phyloP scores from a whole-genome alignment of 495 filamentous ascomycete species.

The Neurospora sp. region DNA sequence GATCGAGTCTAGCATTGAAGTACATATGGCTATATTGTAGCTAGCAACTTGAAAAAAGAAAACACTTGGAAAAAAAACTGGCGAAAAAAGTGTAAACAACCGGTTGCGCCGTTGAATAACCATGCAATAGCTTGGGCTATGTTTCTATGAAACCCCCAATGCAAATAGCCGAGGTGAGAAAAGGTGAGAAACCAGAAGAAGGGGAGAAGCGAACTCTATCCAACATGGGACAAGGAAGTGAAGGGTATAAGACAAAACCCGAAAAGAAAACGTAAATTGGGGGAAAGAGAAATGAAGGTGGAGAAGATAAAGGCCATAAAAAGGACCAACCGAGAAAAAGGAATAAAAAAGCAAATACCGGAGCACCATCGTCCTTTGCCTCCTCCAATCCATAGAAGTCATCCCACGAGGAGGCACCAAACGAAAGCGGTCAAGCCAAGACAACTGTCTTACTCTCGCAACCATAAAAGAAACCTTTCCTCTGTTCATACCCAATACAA shows the following conservation, averaged over 20 bases:
- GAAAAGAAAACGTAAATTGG: not conserved
- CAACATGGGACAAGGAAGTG: not conserved
- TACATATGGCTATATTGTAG: not conserved
- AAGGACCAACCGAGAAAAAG: not conserved
- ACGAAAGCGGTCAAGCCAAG: conserved; percentile 7
- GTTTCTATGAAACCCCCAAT: not conserved
- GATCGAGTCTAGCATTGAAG: not conserved
- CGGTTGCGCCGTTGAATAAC: not conserved
- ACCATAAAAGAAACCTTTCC: conserved; percentile 24
- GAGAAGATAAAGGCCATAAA: not conserved
- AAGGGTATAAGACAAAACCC: not conserved
- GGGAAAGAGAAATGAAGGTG: not conserved
- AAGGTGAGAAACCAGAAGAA: not conserved
- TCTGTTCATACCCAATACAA: conserved; percentile 15
- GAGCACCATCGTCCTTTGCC: not conserved
- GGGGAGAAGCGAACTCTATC: not conserved
- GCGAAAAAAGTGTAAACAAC: not conserved
- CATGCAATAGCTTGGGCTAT: not conserved
- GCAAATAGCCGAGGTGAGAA: not conserved
- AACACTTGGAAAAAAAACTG: not conserved
- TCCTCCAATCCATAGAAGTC: not conserved
- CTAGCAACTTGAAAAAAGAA: not conserved
- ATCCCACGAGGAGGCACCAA: not conserved
- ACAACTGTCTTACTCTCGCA: conserved; percentile 12
- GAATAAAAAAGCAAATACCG: not conserved